Evolutionary conservation across 2,329 filamentous ascomycete genomes (phyloP), one percentile per base, ranked within the genome.

Genomic region (Cytospora schulzeri): DNA sequence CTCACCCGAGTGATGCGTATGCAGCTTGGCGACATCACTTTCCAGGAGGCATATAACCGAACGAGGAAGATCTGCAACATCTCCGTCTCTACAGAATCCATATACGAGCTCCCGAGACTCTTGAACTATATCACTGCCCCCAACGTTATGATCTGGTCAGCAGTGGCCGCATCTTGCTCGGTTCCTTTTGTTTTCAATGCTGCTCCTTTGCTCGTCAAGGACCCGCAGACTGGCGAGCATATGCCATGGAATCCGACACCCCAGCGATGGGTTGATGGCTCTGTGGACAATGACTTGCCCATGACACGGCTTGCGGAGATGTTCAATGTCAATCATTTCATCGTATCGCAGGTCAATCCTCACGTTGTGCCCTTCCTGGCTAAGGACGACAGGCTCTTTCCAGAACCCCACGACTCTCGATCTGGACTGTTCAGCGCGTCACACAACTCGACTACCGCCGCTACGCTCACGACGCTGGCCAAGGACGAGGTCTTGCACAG

Each of bases 321-420:
- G 90, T 97, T 97, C 81, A 97, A 97, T 72, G 93, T 97, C 74
- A 97, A 97, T 72, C 94, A 97, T 74, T 97, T 97, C 73, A 97
- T 98, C 69, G 94, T 97, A 22, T 97, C 93, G 0, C 94, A 98
- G 74, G 93, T 97, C 58, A 98, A 98, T 71, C 94, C 94, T 0
- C 94, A 98, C 71, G 91, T 97, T 11, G 87, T 96, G 0, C 92
- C 92, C 0, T 97, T 98, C 71, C 79, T 97, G 19, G 82, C 86
- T 19, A 91, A 88, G 69, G 91, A 96, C 64, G 90, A 92, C 66
- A 82, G 84, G 29, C 75, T 84, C 1, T 76, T 77, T 8, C 78
- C 81, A 6, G 71, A 74, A 6, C 71, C 76, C 29, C 66, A 68
- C 28, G 60, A 60, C 19, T 15, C 61, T 29, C 65, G 70, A 60